Evolutionary conservation across 176 grass and related monocot species (phyloP), one percentile per base, ranked within the genome.

Genomic region (Typha latifolia): DNA sequence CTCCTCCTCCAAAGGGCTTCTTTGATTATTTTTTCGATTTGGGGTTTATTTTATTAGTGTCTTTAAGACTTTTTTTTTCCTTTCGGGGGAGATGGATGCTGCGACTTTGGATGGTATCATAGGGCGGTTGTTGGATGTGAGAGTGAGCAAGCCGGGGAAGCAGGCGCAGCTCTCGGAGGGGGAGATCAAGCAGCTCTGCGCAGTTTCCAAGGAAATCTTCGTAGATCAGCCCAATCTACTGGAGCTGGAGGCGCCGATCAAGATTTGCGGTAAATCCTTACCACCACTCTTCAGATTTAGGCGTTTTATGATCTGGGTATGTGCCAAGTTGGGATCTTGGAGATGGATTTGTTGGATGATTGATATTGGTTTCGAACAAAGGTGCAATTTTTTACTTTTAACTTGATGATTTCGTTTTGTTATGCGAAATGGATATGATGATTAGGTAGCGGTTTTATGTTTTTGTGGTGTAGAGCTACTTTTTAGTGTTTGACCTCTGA

Each of bases 181-280:
- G 9, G 82, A 84, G 76, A 84, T 84, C 71, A 67, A 68, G 65
- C 82, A 84, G 66, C 82, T 84, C 4, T 84, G 82, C 66, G 1
- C 69, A 7, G 76, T 57, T 12, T 79, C 75, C 6, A 84, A 75
- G 76, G 76, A 75, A 32, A 79, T 84, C 66, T 84, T 84, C 48
- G 13, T 84, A 50, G 55, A 64, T 14, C 82, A 84, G 66, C 82
- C 82, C 49, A 84, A 84, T 78, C 69, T 84, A 32, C 66, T 84
- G 20, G 82, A 84, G 71, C 71, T 84, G 8, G 76, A 71, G 76
- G 76, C 82, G 23, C 82, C 82, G 4, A 84, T 84, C 49, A 84
- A 84, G 71, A 84, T 84, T 73, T 84, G 82, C 14, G 82, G 82
- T 84, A 71, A 61, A 15, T 57, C 53, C 12, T 24, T 10, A 62